Percentiles rank a stretch among this genome's conserved stretches.
Conservation (phyloP, 768 basidiomycete species). For the Podaxis pistillaris region DNA sequence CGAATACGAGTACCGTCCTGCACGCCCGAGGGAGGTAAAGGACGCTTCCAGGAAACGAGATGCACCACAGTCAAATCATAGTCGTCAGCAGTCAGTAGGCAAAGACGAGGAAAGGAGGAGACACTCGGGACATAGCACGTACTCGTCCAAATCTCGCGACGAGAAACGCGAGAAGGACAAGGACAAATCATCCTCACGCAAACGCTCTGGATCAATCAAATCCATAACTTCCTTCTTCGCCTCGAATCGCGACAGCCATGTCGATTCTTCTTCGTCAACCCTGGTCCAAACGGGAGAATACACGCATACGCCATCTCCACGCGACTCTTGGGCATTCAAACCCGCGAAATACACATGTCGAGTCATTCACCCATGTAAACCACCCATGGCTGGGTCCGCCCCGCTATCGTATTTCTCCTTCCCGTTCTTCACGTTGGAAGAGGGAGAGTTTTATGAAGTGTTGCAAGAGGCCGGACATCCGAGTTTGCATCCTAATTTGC, state of each 20-base stretch:
- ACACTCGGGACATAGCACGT: not conserved
- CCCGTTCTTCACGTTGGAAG: slow-evolving; percentile 72
- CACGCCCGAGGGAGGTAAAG: slow-evolving; percentile 13
- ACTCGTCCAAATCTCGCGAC: slow-evolving; percentile 9
- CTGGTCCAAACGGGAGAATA: slow-evolving; percentile 17
- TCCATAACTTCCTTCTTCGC: slow-evolving; percentile 35
- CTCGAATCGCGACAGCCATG: slow-evolving; percentile 18
- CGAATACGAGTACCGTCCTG: slow-evolving; percentile 16
- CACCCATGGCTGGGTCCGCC: slow-evolving; percentile 52
- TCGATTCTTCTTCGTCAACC: slow-evolving; percentile 12
- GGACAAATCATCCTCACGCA: slow-evolving; percentile 18
- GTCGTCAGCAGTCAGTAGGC: slow-evolving; percentile 26
- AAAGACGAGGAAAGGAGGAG: slow-evolving; percentile 18
- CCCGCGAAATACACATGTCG: slow-evolving; percentile 63
- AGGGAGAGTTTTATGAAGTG: slow-evolving; percentile 64
- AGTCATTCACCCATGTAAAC: slow-evolving; percentile 67
- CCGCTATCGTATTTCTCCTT: slow-evolving; percentile 53
- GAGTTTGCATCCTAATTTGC: slow-evolving; percentile 67
- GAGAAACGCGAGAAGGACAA: slow-evolving; percentile 15
- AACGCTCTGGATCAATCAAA: slow-evolving; percentile 34
- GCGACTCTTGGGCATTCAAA: slow-evolving; percentile 44
- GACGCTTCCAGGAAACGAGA: slow-evolving; percentile 20
- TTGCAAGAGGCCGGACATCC: slow-evolving; percentile 80
- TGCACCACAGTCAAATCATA: not conserved
- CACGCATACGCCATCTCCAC: slow-evolving; percentile 27